phyloP scores from a whole-genome alignment of 2,329 filamentous ascomycete genomes.

The Aspergillus fijiensis region DNA sequence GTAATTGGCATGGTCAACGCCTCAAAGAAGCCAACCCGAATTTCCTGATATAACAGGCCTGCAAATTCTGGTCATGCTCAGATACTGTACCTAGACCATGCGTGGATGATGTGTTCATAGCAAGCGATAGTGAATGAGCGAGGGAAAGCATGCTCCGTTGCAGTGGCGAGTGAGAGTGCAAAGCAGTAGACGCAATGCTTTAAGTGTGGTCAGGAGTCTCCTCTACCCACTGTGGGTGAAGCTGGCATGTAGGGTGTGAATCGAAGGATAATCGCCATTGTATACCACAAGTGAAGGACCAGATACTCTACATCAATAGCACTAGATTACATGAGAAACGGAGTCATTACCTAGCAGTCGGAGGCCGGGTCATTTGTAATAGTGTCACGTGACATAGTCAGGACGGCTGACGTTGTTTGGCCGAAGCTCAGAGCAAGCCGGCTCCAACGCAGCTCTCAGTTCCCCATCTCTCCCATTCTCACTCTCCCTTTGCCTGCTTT shows the following conservation, averaged over 20 bases:
- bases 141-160: no score
- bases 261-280: no score
- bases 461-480: slow-evolving; percentile 11
- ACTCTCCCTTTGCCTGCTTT: not conserved
- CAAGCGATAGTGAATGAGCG: no score
- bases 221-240: no score
- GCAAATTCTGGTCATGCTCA: not conserved
- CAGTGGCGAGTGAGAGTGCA: no score
- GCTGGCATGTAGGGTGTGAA: no score
- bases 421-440: slow-evolving; percentile 30
- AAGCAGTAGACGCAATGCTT: no score
- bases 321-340: not conserved
- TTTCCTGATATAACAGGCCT: not conserved
- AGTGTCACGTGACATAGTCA: slow-evolving; percentile 31
- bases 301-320: no score
- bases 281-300: no score
- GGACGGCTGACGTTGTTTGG: slow-evolving; percentile 38
- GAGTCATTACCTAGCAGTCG: not conserved
- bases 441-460: slow-evolving; percentile 15
- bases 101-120: not conserved
- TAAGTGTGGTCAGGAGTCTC: no score
- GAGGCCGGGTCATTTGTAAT: slow-evolving; percentile 16
- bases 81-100: not conserved
- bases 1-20: slow-evolving; percentile 14
- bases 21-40: slow-evolving; percentile 12